Conservation (phyloP, 441 rosid genomes). For the Erodium moschatum region DNA sequence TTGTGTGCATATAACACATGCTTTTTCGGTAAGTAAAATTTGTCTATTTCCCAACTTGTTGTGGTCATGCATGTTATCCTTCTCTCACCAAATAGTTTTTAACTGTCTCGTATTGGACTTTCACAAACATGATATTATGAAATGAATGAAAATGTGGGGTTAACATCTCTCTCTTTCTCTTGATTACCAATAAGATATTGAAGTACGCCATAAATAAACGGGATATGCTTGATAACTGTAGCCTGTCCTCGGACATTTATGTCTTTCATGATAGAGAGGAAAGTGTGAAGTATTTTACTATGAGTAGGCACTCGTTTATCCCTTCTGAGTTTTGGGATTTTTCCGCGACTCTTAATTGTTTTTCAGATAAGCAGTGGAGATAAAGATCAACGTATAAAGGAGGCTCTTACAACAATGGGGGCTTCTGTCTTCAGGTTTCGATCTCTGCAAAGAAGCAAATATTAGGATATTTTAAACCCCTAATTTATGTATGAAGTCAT, state of each 20-base stretch:
- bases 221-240: not conserved
- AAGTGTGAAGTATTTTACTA: not conserved
- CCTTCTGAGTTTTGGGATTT: not conserved
- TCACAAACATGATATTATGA: not conserved
- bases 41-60: not conserved
- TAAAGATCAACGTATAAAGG: conserved; percentile 71
- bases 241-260: not conserved
- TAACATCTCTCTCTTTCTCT: not conserved
- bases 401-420: conserved; percentile 85
- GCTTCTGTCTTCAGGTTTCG: conserved; percentile 99
- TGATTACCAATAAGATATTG: not conserved
- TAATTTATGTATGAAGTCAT: not conserved
- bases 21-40: conserved; percentile 61
- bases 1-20: conserved; percentile 94
- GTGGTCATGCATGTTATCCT: not conserved
- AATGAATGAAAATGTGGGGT: conserved; percentile 7
- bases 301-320: not conserved
- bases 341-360: not conserved
- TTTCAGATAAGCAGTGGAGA: conserved; percentile 71
- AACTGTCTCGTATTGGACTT: not conserved
- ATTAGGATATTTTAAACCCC: too few relatives aligned
- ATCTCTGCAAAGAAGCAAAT: too few relatives aligned
- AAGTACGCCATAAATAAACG: not conserved
- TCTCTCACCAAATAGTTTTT: not conserved
- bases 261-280: not conserved